These are phyloP conservation scores for Schizochytrium sp. DNA, from an alignment of 108 stramenopile species.

Conservation along the genomic window DNA sequence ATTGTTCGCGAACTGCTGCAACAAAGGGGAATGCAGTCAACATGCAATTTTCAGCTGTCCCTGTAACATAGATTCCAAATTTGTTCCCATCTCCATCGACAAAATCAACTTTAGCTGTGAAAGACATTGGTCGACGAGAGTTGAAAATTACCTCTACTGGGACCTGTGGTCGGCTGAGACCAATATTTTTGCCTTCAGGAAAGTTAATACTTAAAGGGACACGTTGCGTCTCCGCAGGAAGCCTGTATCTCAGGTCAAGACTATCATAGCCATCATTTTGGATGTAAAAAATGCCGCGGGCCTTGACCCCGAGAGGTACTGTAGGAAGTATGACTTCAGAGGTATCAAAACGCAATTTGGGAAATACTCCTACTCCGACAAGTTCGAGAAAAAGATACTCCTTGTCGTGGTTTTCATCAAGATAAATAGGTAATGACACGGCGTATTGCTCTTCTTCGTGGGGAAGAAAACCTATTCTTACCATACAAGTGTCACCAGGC, in stretches of 20 bases:
- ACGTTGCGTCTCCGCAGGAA: conserved; percentile 67
- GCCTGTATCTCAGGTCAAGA: conserved; percentile 69
- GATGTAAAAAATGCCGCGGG: conserved; percentile 67
- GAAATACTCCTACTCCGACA: conserved; percentile 72
- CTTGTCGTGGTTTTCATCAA: not conserved
- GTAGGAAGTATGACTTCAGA: conserved; percentile 70
- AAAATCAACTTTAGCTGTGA: conserved; percentile 73
- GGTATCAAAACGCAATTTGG: conserved; percentile 70
- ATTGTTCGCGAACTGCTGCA: conserved; percentile 57
- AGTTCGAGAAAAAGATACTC: conserved; percentile 65
- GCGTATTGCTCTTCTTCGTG: conserved; percentile 59
- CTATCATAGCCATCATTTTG: conserved; percentile 74
- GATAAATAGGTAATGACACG: conserved; percentile 25
- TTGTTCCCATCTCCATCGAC: conserved; percentile 72
- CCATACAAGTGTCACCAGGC: conserved; percentile 70
- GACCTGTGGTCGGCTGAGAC: conserved; percentile 63
- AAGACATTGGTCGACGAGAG: conserved; percentile 69
- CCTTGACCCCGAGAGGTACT: conserved; percentile 72
- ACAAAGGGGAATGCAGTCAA: conserved; percentile 75
- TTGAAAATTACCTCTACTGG: conserved; percentile 71
- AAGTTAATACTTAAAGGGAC: conserved; percentile 71
- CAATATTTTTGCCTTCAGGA: conserved; percentile 72
- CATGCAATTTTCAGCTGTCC: conserved; percentile 75
- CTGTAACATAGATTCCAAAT: conserved; percentile 68
- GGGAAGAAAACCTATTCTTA: conserved; percentile 71